These are phyloP conservation scores for Botryosphaeria dothidea DNA, from an alignment of 2,329 filamentous ascomycete species.

Conservation along the genomic window DNA sequence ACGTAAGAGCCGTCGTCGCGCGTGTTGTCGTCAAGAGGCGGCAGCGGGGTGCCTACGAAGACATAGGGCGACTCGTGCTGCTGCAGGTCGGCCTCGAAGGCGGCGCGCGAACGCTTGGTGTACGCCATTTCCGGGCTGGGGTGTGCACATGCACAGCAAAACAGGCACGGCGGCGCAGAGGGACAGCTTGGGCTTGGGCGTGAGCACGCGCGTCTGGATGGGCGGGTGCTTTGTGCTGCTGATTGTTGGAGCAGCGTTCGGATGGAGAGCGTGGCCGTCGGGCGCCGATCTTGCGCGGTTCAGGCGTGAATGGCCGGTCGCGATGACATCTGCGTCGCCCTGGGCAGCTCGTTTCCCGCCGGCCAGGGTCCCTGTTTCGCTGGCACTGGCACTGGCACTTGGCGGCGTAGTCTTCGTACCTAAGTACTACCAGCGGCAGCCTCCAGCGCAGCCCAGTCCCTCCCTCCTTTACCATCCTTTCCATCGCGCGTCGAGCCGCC, in stretches of 20 bases:
- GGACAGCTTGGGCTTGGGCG: background rate
- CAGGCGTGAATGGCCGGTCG: slow-evolving; percentile 1
- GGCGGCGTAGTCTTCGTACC: background rate
- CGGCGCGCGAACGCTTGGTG: slow-evolving; percentile 74
- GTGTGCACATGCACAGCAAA: background rate
- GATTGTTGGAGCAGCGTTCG: background rate
- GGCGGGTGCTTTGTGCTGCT: background rate
- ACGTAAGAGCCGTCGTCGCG: slow-evolving; percentile 91
- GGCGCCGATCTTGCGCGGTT: slow-evolving; percentile 13
- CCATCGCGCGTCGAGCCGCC: slow-evolving; percentile 14
- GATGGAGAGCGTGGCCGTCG: background rate
- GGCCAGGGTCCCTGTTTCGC: slow-evolving; percentile 13
- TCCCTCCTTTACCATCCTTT: slow-evolving; percentile 7
- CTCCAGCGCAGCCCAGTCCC: slow-evolving; percentile 10
- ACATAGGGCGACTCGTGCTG: slow-evolving; percentile 71
- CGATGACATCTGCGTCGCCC: background rate
- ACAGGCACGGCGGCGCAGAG: slow-evolving; percentile 6
- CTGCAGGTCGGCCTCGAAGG: slow-evolving; percentile 74
- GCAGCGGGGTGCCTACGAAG: slow-evolving; percentile 81
- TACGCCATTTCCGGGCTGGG: slow-evolving; percentile 10
- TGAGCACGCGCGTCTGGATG: background rate
- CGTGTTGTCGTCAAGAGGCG: slow-evolving; percentile 70
- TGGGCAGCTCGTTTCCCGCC: slow-evolving; percentile 11
- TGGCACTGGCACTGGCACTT: background rate
- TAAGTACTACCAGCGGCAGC: background rate